Evolutionary conservation across 2,329 filamentous ascomycete genomes (phyloP).

Genomic region (Hypoxylon sp.): DNA sequence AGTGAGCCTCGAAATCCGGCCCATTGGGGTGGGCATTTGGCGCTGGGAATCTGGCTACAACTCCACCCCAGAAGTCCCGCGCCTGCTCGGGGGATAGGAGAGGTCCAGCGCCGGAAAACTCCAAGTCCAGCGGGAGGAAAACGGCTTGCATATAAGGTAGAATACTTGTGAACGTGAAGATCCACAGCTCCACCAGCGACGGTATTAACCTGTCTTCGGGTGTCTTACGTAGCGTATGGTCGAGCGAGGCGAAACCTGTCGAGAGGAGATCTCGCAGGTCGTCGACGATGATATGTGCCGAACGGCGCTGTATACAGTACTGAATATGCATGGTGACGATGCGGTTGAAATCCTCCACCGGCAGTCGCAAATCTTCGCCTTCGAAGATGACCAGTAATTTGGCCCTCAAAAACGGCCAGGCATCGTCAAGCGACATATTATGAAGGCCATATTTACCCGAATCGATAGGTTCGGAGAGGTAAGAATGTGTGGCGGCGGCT

Average conservation of each 20-base stretch:
- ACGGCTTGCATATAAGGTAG: slow-evolving; percentile 95
- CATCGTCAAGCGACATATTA: slow-evolving; percentile 80
- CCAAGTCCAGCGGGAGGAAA: slow-evolving; percentile 91
- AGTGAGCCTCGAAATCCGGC: slow-evolving; percentile 56
- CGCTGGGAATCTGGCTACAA: slow-evolving; percentile 60
- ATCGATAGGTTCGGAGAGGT: slow-evolving; percentile 66
- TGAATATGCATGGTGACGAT: slow-evolving; percentile 84
- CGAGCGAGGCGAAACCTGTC: slow-evolving; percentile 88
- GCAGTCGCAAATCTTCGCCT: slow-evolving; percentile 81
- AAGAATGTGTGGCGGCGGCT: slow-evolving; percentile 59
- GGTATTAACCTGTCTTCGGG: slow-evolving; percentile 91
- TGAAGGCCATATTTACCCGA: slow-evolving; percentile 72
- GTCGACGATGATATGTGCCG: slow-evolving; percentile 78
- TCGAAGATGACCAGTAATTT: slow-evolving; percentile 84
- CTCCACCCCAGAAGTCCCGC: slow-evolving; percentile 88
- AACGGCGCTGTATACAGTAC: slow-evolving; percentile 79
- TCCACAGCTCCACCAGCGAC: slow-evolving; percentile 92
- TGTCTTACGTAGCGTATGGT: slow-evolving; percentile 82
- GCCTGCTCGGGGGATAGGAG: slow-evolving; percentile 84
- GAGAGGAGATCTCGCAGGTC: slow-evolving; percentile 79
- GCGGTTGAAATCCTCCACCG: slow-evolving; percentile 85
- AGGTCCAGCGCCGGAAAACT: slow-evolving; percentile 86
- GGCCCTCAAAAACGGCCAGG: slow-evolving; percentile 83
- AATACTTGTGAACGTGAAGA: slow-evolving; percentile 90
- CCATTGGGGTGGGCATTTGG: slow-evolving; percentile 40